Evolutionary conservation across 1,139 yeast species (phyloP), one percentile per base, ranked within the genome.

Genomic region (Hemisphaericaspora xylofermentans): DNA sequence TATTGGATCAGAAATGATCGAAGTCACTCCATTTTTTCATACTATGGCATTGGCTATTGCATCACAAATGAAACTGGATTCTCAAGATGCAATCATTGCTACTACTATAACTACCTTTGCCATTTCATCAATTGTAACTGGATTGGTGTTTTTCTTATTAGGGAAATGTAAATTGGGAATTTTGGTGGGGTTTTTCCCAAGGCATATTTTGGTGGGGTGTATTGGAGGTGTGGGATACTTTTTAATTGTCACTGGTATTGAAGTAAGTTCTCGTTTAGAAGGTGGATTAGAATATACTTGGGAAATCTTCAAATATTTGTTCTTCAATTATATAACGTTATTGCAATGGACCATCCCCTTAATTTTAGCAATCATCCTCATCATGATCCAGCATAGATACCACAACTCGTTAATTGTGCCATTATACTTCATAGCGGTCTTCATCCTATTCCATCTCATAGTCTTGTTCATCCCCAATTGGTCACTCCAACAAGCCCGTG

Each of bases 171-270:
- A 73, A 46, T 67, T 93, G 33, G 98, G 98, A 3, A 77, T 87
- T 13, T 66, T 93, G 28, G 96, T 93, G 12, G 96, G 96, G 0
- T 93, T 89, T 60, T 93, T 93, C 69, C 98, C 98, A 0, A 74
- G 98, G 49, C 98, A 93, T 59, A 93, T 93, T 43, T 73, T 93
- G 33, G 95, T 93, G 21, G 98, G 98, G 1, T 93, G 98, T 61
- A 91, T 93, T 54, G 98, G 98, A 35, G 98, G 98, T 54, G 98
- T 93, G 37, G 98, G 98, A 1, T 91, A 87, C 65, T 93, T 93
- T 62, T 71, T 93, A 48, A 68, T 91, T 2, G 84, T 88, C 2
- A 93, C 98, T 0, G 98, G 96, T 2, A 66, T 93, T 26, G 98
- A 91, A 57, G 96, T 93, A 1, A 78, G 89, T 9, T 83, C 96